These are phyloP conservation scores for Paramecium octaurelia DNA, from an alignment of 73 alveolate species.

Conservation along the genomic window DNA sequence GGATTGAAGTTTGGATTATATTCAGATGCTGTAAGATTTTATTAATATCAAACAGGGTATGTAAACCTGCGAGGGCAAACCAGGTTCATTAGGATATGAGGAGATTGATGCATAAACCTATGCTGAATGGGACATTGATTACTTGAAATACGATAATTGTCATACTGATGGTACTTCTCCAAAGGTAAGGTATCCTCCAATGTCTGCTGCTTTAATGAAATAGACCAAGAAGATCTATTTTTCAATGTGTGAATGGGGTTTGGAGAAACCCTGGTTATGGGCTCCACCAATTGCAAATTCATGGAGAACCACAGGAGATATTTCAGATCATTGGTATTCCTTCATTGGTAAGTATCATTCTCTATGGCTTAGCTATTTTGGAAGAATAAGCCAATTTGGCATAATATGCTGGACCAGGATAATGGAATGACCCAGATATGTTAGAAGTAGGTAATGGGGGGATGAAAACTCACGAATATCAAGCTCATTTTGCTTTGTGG, in stretches of 20 bases:
- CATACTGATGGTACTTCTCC: conserved; percentile 66
- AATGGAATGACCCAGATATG: conserved; percentile 99
- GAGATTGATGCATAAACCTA: conserved; percentile 74
- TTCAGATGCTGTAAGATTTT: conserved; percentile 67
- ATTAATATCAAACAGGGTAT: conserved; percentile 47
- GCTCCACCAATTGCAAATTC: conserved; percentile 89
- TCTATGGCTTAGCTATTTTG: neutral
- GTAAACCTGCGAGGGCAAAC: conserved; percentile 81
- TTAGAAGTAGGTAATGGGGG: conserved; percentile 96
- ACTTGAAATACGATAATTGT: conserved; percentile 72
- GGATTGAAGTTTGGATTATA: conserved; percentile 88
- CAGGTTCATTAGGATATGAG: conserved; percentile 81
- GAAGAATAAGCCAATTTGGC: conserved; percentile 54
- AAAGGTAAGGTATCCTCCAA: conserved; percentile 78
- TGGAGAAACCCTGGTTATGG: conserved; percentile 85
- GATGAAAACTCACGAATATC: conserved; percentile 84
- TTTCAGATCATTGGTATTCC: conserved; percentile 61
- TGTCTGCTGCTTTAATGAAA: conserved; percentile 91
- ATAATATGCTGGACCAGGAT: conserved; percentile 95
- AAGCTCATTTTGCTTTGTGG: conserved; percentile 98
- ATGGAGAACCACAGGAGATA: conserved; percentile 98
- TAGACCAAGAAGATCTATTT: conserved; percentile 89
- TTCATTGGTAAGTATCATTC: conserved; percentile 37
- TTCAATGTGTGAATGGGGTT: conserved; percentile 97
- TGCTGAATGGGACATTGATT: conserved; percentile 85